Conservation (phyloP, 176 grass and related monocot species). For the Oryza punctata region DNA sequence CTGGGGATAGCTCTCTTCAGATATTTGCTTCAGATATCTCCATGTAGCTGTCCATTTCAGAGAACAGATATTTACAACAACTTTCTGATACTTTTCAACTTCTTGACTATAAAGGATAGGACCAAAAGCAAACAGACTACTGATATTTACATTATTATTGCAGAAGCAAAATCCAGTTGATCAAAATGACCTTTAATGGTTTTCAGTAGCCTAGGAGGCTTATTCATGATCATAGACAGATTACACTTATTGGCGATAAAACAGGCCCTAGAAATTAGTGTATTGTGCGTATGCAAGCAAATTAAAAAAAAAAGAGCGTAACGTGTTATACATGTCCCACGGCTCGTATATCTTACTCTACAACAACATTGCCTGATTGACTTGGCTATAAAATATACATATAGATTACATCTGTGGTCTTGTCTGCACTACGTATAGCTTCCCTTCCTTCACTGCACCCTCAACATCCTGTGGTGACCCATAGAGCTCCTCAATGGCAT, state of each 20-base stretch:
- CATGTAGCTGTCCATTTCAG: conserved; percentile 39
- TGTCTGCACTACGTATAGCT: conserved; percentile 91
- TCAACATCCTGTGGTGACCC: conserved; percentile 82
- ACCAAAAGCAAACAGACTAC: conserved; percentile 12
- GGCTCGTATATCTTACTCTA: conserved; percentile 24
- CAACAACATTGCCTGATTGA: conserved; percentile 14
- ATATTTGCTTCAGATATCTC: conserved; percentile 56
- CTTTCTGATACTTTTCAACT: neutral
- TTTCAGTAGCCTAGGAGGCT: conserved; percentile 10
- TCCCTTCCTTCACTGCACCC: conserved; percentile 86
- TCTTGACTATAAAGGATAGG: neutral
- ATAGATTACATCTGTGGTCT: conserved; percentile 86
- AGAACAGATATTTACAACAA: conserved; percentile 41
- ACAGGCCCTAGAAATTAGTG: conserved; percentile 7
- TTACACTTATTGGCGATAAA: neutral
- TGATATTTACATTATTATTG: conserved; percentile 11
- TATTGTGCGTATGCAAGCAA: neutral
- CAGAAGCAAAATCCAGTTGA: neutral
- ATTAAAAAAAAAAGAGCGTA: neutral
- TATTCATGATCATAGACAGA: neutral
- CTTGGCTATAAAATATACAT: conserved; percentile 22
- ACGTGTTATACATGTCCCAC: conserved; percentile 30
- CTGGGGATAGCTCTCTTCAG: conserved; percentile 23
- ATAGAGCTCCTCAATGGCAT: conserved; percentile 82
- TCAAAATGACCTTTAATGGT: neutral